Evolutionary conservation across 179 eudicot genomes (phyloP), one percentile per base, ranked within the genome.

Genomic region (Patellifolia procumbens): DNA sequence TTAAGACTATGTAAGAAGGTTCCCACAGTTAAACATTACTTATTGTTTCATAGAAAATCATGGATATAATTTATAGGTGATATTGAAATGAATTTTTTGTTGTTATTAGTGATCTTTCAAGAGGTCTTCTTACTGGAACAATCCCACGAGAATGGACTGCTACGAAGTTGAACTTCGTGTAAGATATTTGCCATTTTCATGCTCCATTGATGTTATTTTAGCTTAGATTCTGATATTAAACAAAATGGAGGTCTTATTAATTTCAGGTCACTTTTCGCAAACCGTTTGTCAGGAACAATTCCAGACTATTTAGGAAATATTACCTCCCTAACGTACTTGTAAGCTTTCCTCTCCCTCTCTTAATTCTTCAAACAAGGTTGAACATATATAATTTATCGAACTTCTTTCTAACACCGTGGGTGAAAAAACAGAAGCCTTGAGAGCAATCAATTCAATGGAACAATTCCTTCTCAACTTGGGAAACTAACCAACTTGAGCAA

Each of bases 401-500:
- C 15, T 46, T 17, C 0, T 42, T 15, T 45, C 1, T 45, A 52
- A 24, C 24, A 46, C 2, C n/a, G 6, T 6, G 15, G 2, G 32
- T 2, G 43, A 68, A 73, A 43, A 71, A 56, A 61, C 88, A 86
- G 89, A 86, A 79, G 84, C 78, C 43, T 88, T n/a, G 87, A 88
- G 80, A 81, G 60, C 79, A 88, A 88, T 66, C 63, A 32, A 67
- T 86, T 89, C 77, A 67, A 39, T 71, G 92, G 90, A 72, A 74
- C 71, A 26, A 80, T 89, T 76, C 92, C 92, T 61, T 76, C 89
- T 11, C 84, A 80, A 74, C 86, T 89, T 22, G 90, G 86, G 70
- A 78, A 85, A 0, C 63, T 89, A 45, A 51, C 35, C 74, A 87
- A 87, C 75, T 74, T 87, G 58, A 55, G 22, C 15, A 69, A 52